A percentile compares a stretch with the other conserved stretches of the same genome.
phyloP scores from a whole-genome alignment of 2,329 filamentous ascomycete genomes.

The Cadophora sp. region DNA sequence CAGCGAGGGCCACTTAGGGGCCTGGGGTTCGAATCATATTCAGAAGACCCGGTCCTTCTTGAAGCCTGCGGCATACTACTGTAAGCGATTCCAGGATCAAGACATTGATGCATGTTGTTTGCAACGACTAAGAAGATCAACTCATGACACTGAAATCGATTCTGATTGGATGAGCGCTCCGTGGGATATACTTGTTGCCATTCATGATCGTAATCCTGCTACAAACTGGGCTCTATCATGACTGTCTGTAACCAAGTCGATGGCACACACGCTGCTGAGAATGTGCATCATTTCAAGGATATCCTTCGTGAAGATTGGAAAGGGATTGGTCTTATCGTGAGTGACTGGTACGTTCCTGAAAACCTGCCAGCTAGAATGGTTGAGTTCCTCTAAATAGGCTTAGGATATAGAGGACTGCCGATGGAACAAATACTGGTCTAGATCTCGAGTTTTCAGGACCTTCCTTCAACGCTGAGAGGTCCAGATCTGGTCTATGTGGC shows the following conservation, averaged over 20 bases:
- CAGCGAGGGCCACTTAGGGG: slow-evolving; percentile 55
- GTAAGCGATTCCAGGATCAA: slow-evolving; percentile 51
- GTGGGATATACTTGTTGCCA: slow-evolving; percentile 52
- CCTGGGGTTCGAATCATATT: slow-evolving; percentile 55
- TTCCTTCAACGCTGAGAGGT: slow-evolving; percentile 37
- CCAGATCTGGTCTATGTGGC: slow-evolving; percentile 25
- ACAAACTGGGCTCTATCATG: slow-evolving; percentile 53
- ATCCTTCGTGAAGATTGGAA: slow-evolving; percentile 53
- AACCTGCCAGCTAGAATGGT: no score
- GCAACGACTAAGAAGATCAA: slow-evolving; percentile 51
- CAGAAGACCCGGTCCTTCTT: slow-evolving; percentile 55
- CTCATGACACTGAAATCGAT: slow-evolving; percentile 46
- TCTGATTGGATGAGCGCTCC: slow-evolving; percentile 48
- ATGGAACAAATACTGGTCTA: slow-evolving; percentile 57
- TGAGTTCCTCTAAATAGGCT: no score
- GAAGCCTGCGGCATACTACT: slow-evolving; percentile 50
- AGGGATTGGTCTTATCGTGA: slow-evolving; percentile 53
- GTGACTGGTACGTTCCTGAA: slow-evolving; percentile 52
- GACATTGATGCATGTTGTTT: slow-evolving; percentile 56
- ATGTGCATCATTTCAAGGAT: slow-evolving; percentile 47
- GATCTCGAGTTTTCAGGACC: slow-evolving; percentile 66
- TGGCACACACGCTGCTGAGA: slow-evolving; percentile 47
- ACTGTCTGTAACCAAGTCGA: slow-evolving; percentile 56
- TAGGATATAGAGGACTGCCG: slow-evolving; percentile 59
- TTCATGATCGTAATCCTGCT: slow-evolving; percentile 54